A percentile compares a stretch with the other conserved stretches of the same genome.
Conservation (phyloP, 2,329 filamentous ascomycete genomes). For the Xylariomycetidae sp. region DNA sequence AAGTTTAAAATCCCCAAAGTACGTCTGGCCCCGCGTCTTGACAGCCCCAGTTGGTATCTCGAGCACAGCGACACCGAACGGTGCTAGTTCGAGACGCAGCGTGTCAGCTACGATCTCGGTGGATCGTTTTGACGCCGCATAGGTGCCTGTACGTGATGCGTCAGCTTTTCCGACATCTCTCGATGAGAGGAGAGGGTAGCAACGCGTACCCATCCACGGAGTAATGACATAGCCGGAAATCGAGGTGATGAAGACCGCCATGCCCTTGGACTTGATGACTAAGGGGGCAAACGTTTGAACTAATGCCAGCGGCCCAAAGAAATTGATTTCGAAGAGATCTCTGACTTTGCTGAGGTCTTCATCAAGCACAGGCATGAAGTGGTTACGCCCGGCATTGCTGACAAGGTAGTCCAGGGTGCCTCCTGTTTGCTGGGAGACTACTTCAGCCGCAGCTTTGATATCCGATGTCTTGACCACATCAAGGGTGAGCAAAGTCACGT, state of each 20-base stretch:
- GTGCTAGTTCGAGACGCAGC: conserved; percentile 21
- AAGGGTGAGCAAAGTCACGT: conserved; percentile 18
- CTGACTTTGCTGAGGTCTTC: conserved; percentile 15
- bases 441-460: conserved; percentile 16
- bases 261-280: conserved; percentile 25
- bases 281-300: conserved; percentile 22
- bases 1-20: conserved; percentile 21
- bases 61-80: conserved; percentile 22
- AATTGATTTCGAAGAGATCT: conserved; percentile 25
- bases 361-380: conserved; percentile 23
- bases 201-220: conserved; percentile 18
- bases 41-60: conserved; percentile 22
- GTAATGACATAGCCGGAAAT: conserved; percentile 20
- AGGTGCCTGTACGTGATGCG: conserved; percentile 14
- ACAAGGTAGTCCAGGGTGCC: conserved; percentile 20
- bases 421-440: conserved; percentile 15
- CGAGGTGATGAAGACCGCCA: conserved; percentile 20
- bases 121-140: conserved; percentile 23
- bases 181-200: background rate
- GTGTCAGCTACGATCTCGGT: conserved; percentile 22
- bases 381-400: conserved; percentile 23
- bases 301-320: conserved; percentile 24
- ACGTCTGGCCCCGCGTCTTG: conserved; percentile 21
- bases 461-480: conserved; percentile 17
- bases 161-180: background rate